Evolutionary conservation across 257 asterid species (phyloP), one percentile per base, ranked within the genome.

Genomic region (Petunia axillaris): DNA sequence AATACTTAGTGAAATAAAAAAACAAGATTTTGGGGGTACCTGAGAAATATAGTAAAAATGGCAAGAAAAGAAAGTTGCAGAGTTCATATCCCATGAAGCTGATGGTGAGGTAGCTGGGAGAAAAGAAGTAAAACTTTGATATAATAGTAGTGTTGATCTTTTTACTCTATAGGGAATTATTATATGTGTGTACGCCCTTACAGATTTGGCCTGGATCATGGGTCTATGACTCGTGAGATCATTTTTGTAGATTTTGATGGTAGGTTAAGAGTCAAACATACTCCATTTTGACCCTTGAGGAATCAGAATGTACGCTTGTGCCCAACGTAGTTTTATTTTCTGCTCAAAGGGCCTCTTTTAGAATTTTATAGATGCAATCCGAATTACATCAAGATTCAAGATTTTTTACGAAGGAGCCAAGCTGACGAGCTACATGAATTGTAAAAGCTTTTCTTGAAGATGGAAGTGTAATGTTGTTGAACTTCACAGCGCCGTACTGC

Each of bases 51-150:
- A 13, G 82, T n/a, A 43, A 43, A 50, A 57, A 64, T 64, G 76
- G 76, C 14, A 50, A 46, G 25, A 70, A 79, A 55, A 58, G n/a
- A 48, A 37, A 79, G 82, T 52, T 50, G 82, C 76, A 53, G 65
- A 64, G 82, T 44, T 79, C 75, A 73, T 60, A 71, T 71, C 35
- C 62, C 36, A 50, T 79, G 64, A 1, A 64, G 10, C 35, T 13
- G 65, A 64, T 52, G 82, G 53, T 43, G 80, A 25, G 25, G 68
- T 79, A 35, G 75, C 76, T 64, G n/a, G 76, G 41, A 55, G 78
- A 50, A 73, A 55, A 60, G 36, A 55, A 60, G 79, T 76, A 76
- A 48, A 48, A 64, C 81, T 50, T 39, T 64, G 64, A 35, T 62
- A 77, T 40, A 54, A 41, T 25, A 25, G 25, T 25, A 50, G 43